Percentiles rank a stretch among this genome's conserved stretches.
Evolutionary conservation across 2,329 filamentous ascomycete species (phyloP).

Genomic region (Berkeleyomyces rouxiae): DNA sequence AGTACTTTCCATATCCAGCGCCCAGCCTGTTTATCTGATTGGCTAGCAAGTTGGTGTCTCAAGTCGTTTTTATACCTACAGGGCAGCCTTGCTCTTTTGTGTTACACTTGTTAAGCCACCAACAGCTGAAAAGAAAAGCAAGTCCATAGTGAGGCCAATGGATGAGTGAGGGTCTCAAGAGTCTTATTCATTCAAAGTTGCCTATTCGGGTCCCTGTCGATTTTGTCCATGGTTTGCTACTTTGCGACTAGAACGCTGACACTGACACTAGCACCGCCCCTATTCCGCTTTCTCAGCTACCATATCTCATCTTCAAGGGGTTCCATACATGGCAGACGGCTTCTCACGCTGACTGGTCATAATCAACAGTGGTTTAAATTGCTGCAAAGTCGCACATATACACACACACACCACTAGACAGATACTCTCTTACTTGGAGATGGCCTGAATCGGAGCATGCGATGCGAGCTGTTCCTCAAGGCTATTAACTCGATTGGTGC

Average conservation of each 20-base stretch:
- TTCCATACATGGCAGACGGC: not conserved
- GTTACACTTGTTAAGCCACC: not conserved
- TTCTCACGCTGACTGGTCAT: not conserved
- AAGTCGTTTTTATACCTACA: not conserved
- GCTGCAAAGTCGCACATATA: slow-evolving; percentile 2
- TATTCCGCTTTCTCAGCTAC: not conserved
- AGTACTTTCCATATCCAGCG: not conserved
- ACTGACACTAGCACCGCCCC: not conserved
- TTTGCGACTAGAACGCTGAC: not conserved
- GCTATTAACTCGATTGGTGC: not conserved
- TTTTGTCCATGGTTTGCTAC: too few relatives aligned
- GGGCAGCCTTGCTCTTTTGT: not conserved
- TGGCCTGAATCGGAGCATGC: not conserved
- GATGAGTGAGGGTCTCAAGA: not conserved
- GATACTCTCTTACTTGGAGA: not conserved
- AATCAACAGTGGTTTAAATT: not conserved
- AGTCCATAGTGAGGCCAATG: not conserved
- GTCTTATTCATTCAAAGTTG: too few relatives aligned
- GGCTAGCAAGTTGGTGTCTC: not conserved
- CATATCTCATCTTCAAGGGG: not conserved
- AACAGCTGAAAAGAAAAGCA: not conserved
- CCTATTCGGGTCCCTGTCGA: too few relatives aligned
- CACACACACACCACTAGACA: not conserved
- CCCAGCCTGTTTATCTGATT: not conserved
- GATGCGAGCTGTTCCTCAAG: not conserved